Base-by-base conservation (phyloP, 2,329 filamentous ascomycete species). In the Capronia coronata region DNA sequence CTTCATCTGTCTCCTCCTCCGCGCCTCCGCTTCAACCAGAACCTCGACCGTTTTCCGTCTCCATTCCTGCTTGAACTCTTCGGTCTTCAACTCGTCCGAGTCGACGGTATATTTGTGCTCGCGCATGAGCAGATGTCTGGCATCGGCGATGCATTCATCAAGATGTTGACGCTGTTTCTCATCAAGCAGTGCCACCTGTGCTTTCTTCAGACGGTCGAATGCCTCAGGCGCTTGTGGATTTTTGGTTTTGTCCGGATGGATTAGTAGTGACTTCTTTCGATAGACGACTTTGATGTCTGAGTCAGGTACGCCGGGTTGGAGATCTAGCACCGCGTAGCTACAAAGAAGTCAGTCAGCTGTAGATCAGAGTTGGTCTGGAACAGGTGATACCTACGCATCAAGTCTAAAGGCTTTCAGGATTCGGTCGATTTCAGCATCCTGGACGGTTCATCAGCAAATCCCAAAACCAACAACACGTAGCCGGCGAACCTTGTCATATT, bases 211-310 rank as follows among this genome's bases (percentile, higher is more conserved):
- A 8, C 91, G 83, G 70, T 98, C 93, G 65, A 98, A 98, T 58
- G 93, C 93, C 63, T 97, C 93, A 2, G 93, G 91, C 0, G 93
- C 93, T 42, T 76, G 79, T 0, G 88, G 84, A 65, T 98, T 97
- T 64, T 83, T 83, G 49, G 93, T 96, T 70, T 98, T 98, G 75
- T 98, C 93, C 5, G 93, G 93, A 74, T 98, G 93, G 73, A 98
- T 97, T 42, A 98, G 82, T 49, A 98, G 83, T n/a, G 93, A 98
- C 70, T 96, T 97, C 63, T 88, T 90, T 75, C 93, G 90, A 73
- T 97, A 98, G 59, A 80, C 80, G 61, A 84, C 75, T 71, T 96
- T 97, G 75, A 98, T 97, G 71, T 97, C 93, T 52, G 87, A 90
- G 62, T 97, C 91, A 48, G 93, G 82, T 16, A 97, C 88, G 65